These are phyloP conservation scores for Solanum sejunctum DNA, from an alignment of 257 asterid species.

Conservation along the genomic window DNA sequence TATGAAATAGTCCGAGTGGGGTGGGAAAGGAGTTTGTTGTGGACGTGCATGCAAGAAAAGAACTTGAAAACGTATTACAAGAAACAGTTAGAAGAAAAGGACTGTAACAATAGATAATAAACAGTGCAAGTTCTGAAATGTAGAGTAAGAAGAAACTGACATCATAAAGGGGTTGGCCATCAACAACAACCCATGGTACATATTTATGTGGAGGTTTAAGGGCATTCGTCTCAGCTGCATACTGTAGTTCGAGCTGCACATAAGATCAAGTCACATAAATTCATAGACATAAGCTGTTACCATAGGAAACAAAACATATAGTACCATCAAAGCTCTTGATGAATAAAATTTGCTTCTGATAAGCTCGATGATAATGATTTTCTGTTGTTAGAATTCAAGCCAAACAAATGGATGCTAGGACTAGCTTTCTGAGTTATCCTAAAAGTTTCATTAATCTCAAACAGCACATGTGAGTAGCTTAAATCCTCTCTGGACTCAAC, in stretches of 20 bases:
- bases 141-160: constrained; percentile 34
- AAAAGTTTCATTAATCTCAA: not conserved
- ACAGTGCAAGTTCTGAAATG: not conserved
- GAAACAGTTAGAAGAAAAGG: not conserved
- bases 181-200: constrained; percentile 89
- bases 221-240: constrained; percentile 59
- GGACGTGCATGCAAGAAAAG: not conserved
- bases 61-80: not conserved
- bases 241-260: constrained; percentile 60
- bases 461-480: not conserved
- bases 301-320: not conserved
- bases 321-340: not conserved
- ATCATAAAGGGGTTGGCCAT: constrained; percentile 80
- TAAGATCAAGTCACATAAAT: not conserved
- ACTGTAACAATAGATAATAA: not conserved
- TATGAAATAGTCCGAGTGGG: not conserved
- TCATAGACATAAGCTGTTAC: not conserved
- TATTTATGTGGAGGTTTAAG: constrained; percentile 82
- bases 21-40: not conserved
- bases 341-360: not conserved
- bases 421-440: not conserved
- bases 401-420: not conserved
- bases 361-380: not conserved
- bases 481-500: not conserved
- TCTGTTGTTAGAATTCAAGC: not conserved